Conservation (phyloP, 139 green algal genomes). For the Pycnococcus provasolii region DNA sequence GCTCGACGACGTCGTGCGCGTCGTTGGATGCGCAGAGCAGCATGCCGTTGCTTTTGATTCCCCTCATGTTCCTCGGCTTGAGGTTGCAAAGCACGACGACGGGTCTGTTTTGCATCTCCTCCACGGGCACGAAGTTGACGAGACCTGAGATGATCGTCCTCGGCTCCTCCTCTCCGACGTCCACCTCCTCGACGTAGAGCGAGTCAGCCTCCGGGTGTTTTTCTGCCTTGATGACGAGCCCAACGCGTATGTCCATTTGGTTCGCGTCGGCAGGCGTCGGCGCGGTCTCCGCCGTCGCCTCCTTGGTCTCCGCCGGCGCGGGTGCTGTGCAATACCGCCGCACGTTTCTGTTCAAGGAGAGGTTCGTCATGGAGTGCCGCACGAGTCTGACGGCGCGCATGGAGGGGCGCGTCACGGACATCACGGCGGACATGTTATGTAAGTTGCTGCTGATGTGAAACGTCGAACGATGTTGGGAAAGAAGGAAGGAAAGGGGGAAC, state of each 20-base stretch:
- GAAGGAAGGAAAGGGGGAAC: no score
- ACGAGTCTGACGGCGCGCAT: no score
- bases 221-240: background rate
- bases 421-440: no score
- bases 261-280: no score
- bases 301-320: no score
- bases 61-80: slow-evolving; percentile 55
- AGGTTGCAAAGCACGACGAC: slow-evolving; percentile 81
- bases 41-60: slow-evolving; percentile 72
- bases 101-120: slow-evolving; percentile 55
- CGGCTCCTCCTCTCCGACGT: slow-evolving; percentile 64
- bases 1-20: slow-evolving; percentile 63
- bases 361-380: no score
- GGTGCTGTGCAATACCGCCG: no score
- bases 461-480: no score
- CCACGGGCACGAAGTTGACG: slow-evolving; percentile 60
- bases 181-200: slow-evolving; percentile 74
- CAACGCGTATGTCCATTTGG: slow-evolving; percentile 15
- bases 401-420: no score
- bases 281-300: no score
- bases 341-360: no score
- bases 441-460: no score
- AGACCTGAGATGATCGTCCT: slow-evolving; percentile 72
- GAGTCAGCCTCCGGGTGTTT: slow-evolving; percentile 15
- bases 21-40: slow-evolving; percentile 63